A percentile compares a stretch with the other conserved stretches of the same genome.
Conservation (phyloP, 176 grass and related monocot genomes). For the Ensete ventricosum region DNA sequence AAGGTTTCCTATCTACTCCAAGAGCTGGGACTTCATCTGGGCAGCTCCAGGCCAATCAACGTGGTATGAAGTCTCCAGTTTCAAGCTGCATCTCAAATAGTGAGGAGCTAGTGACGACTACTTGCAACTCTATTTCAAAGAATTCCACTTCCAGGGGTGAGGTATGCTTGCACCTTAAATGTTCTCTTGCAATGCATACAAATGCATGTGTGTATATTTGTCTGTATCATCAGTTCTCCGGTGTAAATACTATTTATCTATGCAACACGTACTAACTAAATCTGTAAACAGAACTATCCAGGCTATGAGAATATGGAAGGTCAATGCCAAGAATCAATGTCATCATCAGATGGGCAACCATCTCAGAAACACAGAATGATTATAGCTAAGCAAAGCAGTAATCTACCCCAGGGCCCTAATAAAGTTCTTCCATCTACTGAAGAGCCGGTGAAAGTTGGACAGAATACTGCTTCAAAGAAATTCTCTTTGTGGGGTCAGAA, state of each 20-base stretch:
- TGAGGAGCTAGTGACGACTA: neutral
- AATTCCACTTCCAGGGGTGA: neutral
- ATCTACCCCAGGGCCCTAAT: constrained; percentile 10
- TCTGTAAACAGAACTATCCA: neutral
- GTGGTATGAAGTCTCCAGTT: constrained; percentile 11
- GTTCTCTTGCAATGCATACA: neutral
- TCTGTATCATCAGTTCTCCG: too few species aligned
- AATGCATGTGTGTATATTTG: neutral
- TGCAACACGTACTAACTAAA: neutral
- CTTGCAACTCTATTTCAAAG: neutral
- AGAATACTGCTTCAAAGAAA: constrained; percentile 30
- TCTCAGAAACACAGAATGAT: constrained; percentile 15
- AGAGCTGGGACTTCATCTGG: constrained; percentile 15
- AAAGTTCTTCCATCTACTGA: constrained; percentile 16
- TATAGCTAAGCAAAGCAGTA: constrained; percentile 3
- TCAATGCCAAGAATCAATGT: constrained; percentile 4
- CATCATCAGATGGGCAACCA: constrained; percentile 8
- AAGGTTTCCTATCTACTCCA: neutral
- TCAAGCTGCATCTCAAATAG: constrained; percentile 1
- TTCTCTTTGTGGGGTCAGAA: constrained; percentile 20
- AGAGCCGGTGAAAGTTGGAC: neutral
- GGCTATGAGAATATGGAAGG: neutral
- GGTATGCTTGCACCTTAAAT: neutral
- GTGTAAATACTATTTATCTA: neutral
- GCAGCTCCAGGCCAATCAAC: constrained; percentile 5